Percentiles rank a stretch among this genome's conserved stretches.
These are phyloP conservation scores for Nephelium lappaceum DNA, from an alignment of 345 rosid species.

Conservation along the genomic window DNA sequence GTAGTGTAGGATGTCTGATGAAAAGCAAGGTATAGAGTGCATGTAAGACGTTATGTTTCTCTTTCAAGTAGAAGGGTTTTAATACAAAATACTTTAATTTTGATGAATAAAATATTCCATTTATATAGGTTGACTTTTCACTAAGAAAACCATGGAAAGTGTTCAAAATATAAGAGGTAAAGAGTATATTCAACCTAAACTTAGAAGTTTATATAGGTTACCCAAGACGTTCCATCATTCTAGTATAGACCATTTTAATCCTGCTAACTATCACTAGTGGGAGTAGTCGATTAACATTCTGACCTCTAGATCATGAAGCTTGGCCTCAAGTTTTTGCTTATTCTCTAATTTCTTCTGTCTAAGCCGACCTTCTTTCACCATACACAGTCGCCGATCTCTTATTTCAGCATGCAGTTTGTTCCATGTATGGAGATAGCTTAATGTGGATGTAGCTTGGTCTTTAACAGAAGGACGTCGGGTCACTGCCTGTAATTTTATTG, in stretches of 20 bases:
- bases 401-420: constrained; percentile 74
- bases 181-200: neutral
- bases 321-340: constrained; percentile 93
- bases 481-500: constrained; percentile 50
- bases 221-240: neutral
- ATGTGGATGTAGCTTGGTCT: constrained; percentile 63
- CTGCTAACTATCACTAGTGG: constrained; percentile 6
- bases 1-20: neutral
- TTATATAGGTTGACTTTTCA: neutral
- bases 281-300: constrained; percentile 25
- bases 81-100: neutral
- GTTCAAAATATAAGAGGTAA: neutral
- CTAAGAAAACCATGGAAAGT: neutral
- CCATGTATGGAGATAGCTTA: constrained; percentile 84
- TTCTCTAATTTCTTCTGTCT: constrained; percentile 85
- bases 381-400: constrained; percentile 65
- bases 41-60: neutral
- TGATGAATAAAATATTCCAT: neutral
- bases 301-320: constrained; percentile 87
- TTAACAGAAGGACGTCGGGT: constrained; percentile 50
- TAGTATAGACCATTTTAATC: neutral
- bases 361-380: constrained; percentile 77
- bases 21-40: neutral
- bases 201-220: neutral
- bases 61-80: neutral